Conservation (phyloP, 2,329 filamentous ascomycete genomes). For the Sclerotinia nivalis region DNA sequence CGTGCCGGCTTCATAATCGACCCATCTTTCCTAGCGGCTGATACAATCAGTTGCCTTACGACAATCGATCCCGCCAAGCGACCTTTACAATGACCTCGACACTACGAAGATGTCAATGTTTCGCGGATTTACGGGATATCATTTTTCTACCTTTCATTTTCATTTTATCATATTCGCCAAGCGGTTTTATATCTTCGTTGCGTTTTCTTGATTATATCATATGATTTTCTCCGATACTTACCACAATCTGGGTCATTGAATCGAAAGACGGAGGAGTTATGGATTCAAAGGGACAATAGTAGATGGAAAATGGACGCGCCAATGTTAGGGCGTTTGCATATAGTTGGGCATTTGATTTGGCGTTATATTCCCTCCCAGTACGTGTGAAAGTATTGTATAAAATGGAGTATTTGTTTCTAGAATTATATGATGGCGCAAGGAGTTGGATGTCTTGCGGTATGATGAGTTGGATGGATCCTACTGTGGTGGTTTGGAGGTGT, state of each 20-base stretch:
- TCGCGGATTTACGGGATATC: background rate
- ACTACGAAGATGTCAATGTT: background rate
- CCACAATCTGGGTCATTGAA: background rate
- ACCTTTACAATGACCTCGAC: background rate
- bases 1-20: background rate
- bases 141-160: background rate
- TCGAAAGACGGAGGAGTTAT: constrained; percentile 1
- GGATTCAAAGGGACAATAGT: constrained; percentile 3
- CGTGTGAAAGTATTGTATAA: constrained; percentile 8
- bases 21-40: background rate
- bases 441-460: background rate
- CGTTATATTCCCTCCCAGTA: constrained; percentile 20
- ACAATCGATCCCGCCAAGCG: background rate
- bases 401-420: background rate
- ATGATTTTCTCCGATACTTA: constrained; percentile 2
- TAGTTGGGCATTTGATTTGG: constrained; percentile 17
- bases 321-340: constrained; percentile 8
- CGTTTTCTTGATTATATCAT: constrained; percentile 9
- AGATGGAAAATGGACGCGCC: constrained; percentile 10
- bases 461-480: background rate
- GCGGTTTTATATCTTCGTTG: background rate
- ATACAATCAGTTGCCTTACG: background rate
- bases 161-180: background rate
- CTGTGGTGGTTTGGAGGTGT: background rate
- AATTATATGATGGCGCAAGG: constrained; percentile 4